Conservation (phyloP, 768 basidiomycete genomes). For the Leccinellum albellum region DNA sequence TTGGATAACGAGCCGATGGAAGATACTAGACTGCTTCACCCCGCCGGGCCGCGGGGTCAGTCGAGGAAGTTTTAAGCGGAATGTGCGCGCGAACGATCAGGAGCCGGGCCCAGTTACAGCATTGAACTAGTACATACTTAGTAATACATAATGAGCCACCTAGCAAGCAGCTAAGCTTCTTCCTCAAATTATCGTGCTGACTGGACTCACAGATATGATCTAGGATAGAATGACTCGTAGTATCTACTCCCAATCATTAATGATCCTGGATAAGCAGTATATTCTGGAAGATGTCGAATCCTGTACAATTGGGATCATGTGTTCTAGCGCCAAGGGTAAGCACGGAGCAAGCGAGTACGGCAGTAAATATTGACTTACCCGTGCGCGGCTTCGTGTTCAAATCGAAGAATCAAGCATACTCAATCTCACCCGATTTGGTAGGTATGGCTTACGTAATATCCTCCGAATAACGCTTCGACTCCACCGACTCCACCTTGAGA, state of each 20-base stretch:
- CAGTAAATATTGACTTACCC: background rate
- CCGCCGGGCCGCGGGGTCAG: too few species aligned
- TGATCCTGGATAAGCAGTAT: slow-evolving; percentile 1
- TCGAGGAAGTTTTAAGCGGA: background rate
- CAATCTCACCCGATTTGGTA: background rate
- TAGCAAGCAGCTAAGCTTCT: too few species aligned
- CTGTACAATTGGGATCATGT: slow-evolving; percentile 1
- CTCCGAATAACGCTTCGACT: too few species aligned
- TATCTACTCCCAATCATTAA: background rate
- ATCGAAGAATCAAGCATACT: background rate
- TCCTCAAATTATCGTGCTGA: background rate
- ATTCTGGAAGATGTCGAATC: slow-evolving; percentile 3
- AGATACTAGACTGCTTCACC: background rate
- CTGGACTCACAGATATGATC: too few species aligned
- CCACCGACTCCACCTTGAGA: too few species aligned
- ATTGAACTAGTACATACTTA: background rate
- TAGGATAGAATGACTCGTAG: background rate
- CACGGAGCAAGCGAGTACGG: slow-evolving; percentile 1
- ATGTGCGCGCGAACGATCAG: background rate
- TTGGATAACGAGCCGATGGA: too few species aligned
- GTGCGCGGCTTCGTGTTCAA: background rate
- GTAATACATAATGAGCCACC: too few species aligned
- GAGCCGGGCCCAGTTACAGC: background rate
- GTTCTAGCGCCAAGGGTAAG: background rate
- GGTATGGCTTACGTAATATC: too few species aligned